Evolutionary conservation across 1,284 basidiomycete species (phyloP).

Genomic region (Pyrrhoderma lamaoense): DNA sequence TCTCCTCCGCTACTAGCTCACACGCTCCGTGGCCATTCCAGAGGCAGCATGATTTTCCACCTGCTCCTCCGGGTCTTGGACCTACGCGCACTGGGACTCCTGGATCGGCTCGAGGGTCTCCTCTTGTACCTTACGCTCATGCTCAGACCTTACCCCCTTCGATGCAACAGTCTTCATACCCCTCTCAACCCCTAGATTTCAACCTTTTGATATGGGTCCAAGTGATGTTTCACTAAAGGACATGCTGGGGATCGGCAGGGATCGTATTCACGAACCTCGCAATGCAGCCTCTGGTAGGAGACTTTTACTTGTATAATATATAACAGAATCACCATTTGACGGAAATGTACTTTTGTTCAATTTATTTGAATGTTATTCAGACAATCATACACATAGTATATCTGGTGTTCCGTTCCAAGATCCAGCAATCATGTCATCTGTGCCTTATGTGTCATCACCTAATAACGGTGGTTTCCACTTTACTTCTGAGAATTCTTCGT

Average conservation of each 20-base stretch:
- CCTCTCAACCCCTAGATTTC: slow-evolving; percentile 41
- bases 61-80: slow-evolving; percentile 14
- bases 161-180: slow-evolving; percentile 26
- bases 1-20: slow-evolving; percentile 29
- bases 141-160: slow-evolving; percentile 23
- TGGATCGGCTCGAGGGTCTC: slow-evolving; percentile 38
- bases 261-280: slow-evolving; percentile 34
- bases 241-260: slow-evolving; percentile 62
- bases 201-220: slow-evolving; percentile 48
- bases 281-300: slow-evolving; percentile 42
- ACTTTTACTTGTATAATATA: slow-evolving; percentile 36
- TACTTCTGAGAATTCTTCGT: slow-evolving; percentile 7
- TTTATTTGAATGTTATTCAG: slow-evolving; percentile 2
- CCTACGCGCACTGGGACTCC: slow-evolving; percentile 31
- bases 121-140: slow-evolving; percentile 42
- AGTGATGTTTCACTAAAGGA: slow-evolving; percentile 70
- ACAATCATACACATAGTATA: slow-evolving; percentile 23
- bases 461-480: slow-evolving; percentile 17
- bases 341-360: slow-evolving; percentile 18
- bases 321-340: slow-evolving; percentile 28
- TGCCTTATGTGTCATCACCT: slow-evolving; percentile 28
- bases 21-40: slow-evolving; percentile 40
- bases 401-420: slow-evolving; percentile 54
- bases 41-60: slow-evolving; percentile 36
- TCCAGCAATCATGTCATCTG: slow-evolving; percentile 72